Conservation (phyloP, 2,329 filamentous ascomycete genomes). For the Colletotrichum costaricense region DNA sequence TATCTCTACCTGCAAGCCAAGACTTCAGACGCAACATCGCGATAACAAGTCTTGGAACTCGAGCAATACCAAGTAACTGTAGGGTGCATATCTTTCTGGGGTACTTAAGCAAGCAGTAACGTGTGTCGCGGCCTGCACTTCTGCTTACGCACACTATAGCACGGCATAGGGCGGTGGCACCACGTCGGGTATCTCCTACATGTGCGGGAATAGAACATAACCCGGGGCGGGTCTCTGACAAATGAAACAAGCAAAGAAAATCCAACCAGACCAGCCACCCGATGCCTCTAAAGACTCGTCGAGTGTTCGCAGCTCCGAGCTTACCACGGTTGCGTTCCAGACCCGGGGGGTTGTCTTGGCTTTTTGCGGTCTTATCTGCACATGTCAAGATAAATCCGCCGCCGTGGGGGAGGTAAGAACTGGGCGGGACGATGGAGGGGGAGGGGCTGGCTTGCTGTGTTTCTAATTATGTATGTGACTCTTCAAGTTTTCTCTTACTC, state of each 20-base stretch:
- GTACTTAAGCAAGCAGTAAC: neutral
- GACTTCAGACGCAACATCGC: neutral
- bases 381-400: constrained; percentile 2
- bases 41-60: neutral
- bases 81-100: neutral
- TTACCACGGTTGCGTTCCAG: constrained; percentile 5
- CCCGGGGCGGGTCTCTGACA: neutral
- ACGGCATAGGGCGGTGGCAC: constrained; percentile 13
- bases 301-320: constrained; percentile 20
- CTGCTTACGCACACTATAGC: neutral
- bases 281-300: neutral
- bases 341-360: neutral
- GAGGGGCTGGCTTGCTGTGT: neutral
- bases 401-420: neutral
- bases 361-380: constrained; percentile 18
- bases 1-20: neutral
- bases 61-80: neutral
- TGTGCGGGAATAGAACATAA: neutral
- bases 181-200: constrained; percentile 28
- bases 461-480: neutral
- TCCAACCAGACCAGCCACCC: neutral
- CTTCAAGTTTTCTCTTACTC: neutral
- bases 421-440: neutral
- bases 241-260: neutral
- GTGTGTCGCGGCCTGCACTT: neutral